Percentiles rank a stretch among this genome's conserved stretches.
Conservation (phyloP, 75 land plant genomes). For the Isoetes taiwanensis region DNA sequence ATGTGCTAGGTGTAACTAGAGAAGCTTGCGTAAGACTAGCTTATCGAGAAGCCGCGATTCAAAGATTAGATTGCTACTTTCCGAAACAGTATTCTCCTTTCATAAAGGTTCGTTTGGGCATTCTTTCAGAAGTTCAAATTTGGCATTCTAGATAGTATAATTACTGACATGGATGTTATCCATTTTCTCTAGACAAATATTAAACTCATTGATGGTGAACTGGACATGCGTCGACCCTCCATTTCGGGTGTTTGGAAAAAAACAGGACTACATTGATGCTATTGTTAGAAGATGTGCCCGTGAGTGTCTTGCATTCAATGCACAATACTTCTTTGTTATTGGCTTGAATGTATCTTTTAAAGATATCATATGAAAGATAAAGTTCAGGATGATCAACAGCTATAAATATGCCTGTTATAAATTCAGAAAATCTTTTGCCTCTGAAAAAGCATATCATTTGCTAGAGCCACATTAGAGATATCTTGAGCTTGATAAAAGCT, state of each 20-base stretch:
- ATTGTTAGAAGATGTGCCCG: slow-evolving; percentile 95
- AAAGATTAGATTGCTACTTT: slow-evolving; percentile 72
- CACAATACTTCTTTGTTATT: neutral
- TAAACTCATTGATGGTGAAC: slow-evolving; percentile 33
- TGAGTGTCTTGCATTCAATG: slow-evolving; percentile 29
- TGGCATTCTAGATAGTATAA: too few relatives aligned
- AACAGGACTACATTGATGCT: slow-evolving; percentile 54
- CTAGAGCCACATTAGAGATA: too few relatives aligned
- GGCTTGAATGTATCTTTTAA: neutral
- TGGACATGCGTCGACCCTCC: slow-evolving; percentile 56
- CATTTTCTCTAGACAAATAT: slow-evolving; percentile 60
- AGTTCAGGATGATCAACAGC: too few relatives aligned
- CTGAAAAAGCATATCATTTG: too few relatives aligned
- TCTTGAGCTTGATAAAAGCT: too few relatives aligned
- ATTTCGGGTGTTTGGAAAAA: slow-evolving; percentile 42
- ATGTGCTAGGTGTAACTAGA: slow-evolving; percentile 43
- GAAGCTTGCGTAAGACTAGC: slow-evolving; percentile 72
- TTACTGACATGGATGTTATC: neutral
- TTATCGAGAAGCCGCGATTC: slow-evolving; percentile 88
- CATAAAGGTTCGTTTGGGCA: slow-evolving; percentile 32
- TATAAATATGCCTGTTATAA: too few relatives aligned
- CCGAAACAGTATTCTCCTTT: slow-evolving; percentile 75
- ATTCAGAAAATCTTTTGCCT: too few relatives aligned
- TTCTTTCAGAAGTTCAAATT: neutral
- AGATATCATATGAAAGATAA: too few relatives aligned